These are phyloP conservation scores for Colletotrichum liriopes DNA, from an alignment of 2,329 filamentous ascomycete genomes.

Conservation along the genomic window DNA sequence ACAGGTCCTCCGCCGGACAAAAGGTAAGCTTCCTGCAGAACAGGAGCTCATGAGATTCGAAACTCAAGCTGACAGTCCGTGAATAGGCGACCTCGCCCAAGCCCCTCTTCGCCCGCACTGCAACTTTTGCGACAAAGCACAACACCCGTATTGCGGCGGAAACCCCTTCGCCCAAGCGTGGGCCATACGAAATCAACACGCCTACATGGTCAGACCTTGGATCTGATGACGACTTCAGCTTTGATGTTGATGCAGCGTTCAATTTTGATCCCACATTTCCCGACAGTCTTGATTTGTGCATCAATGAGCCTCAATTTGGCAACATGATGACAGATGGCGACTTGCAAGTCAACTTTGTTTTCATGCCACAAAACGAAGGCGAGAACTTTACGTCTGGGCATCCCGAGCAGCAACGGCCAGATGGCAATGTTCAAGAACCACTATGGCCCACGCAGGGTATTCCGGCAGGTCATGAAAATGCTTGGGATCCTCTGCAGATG, in stretches of 20 bases:
- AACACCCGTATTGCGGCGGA: conserved; percentile 14
- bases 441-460: conserved; percentile 31
- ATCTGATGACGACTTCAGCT: conserved; percentile 28
- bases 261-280: conserved; percentile 11
- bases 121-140: conserved; percentile 30
- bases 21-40: conserved; percentile 12
- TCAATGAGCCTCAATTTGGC: conserved; percentile 18
- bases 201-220: conserved; percentile 32
- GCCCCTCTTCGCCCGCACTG: conserved; percentile 20
- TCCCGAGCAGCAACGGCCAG: conserved; percentile 29
- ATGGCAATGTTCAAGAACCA: conserved; percentile 18
- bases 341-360: conserved; percentile 40
- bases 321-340: conserved; percentile 20
- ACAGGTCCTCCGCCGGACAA: conserved; percentile 29
- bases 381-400: conserved; percentile 19
- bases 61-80: conserved; percentile 3
- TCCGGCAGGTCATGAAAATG: conserved; percentile 19
- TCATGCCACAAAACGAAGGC: conserved; percentile 27
- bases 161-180: neutral
- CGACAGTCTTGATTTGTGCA: conserved; percentile 22
- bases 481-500: conserved; percentile 35
- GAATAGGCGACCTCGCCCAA: conserved; percentile 32
- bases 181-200: neutral
- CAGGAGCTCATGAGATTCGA: neutral
- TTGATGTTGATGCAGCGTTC: conserved; percentile 21